These are phyloP conservation scores for Holtermannia corniformis DNA, from an alignment of 768 basidiomycete genomes.

Conservation along the genomic window DNA sequence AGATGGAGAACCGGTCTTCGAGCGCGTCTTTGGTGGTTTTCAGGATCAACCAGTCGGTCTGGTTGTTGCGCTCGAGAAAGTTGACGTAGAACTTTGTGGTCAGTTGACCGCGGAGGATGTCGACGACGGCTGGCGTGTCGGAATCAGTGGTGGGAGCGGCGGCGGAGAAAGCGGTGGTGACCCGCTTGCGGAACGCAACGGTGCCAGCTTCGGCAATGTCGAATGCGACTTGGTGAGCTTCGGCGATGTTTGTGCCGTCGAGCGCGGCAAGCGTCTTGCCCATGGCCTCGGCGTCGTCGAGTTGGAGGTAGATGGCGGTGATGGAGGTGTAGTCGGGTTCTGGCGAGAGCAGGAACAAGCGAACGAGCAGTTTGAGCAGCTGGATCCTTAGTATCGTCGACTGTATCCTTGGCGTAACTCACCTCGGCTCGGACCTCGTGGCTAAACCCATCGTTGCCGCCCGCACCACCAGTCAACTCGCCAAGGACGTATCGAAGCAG, in stretches of 20 bases:
- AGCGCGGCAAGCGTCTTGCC: slow-evolving; percentile 21
- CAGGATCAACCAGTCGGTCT: slow-evolving; percentile 79
- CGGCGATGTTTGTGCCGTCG: slow-evolving; percentile 48
- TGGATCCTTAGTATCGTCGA: slow-evolving; percentile 6
- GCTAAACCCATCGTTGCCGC: slow-evolving; percentile 51
- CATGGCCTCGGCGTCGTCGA: slow-evolving; percentile 54
- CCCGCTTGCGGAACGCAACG: slow-evolving; percentile 77
- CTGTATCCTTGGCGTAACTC: slow-evolving; percentile 34
- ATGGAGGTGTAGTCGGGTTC: slow-evolving; percentile 64
- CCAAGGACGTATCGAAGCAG: slow-evolving; percentile 87
- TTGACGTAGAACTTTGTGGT: slow-evolving; percentile 88
- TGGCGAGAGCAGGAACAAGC: slow-evolving; percentile 66
- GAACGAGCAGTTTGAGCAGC: slow-evolving; percentile 49
- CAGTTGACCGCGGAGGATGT: slow-evolving; percentile 80
- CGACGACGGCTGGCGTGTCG: slow-evolving; percentile 47
- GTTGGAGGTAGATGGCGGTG: slow-evolving; percentile 79
- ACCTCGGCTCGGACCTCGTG: slow-evolving; percentile 38
- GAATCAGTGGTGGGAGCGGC: not conserved
- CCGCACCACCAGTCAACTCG: slow-evolving; percentile 78
- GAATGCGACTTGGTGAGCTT: slow-evolving; percentile 92
- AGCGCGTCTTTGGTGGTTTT: slow-evolving; percentile 89
- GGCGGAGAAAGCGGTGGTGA: slow-evolving; percentile 43
- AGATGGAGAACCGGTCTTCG: slow-evolving; percentile 90
- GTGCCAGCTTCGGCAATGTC: slow-evolving; percentile 89
- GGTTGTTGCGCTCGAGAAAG: slow-evolving; percentile 90